phyloP scores from a whole-genome alignment of 306 rosid species.

The Ormosia semicastrata region DNA sequence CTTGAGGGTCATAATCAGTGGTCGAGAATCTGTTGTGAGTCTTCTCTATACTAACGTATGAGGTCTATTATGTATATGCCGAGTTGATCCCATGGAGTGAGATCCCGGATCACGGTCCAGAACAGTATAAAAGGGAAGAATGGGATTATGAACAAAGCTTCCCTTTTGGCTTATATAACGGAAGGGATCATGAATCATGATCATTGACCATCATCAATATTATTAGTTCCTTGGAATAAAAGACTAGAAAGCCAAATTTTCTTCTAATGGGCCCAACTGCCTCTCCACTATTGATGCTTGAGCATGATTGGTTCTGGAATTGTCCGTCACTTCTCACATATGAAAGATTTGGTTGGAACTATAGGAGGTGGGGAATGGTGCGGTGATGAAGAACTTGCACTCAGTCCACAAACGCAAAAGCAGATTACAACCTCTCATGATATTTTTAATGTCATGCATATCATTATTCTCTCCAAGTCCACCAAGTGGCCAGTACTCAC shows the following conservation, averaged over 20 bases:
- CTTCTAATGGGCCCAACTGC: background rate
- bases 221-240: background rate
- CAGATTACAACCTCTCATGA: background rate
- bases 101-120: no score
- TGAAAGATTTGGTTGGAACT: background rate
- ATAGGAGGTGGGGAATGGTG: background rate
- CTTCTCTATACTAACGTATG: no score
- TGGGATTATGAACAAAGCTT: background rate
- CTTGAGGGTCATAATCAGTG: no score
- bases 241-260: background rate
- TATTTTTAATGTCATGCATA: background rate
- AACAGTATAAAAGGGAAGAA: no score
- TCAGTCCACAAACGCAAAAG: background rate
- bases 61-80: no score
- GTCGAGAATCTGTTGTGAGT: no score
- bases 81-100: no score
- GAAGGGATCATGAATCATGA: background rate
- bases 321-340: background rate
- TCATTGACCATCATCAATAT: background rate
- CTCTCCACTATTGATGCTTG: background rate
- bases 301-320: background rate
- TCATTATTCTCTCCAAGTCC: background rate
- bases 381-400: slow-evolving; percentile 1
- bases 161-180: background rate
- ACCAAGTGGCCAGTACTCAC: background rate